These are phyloP conservation scores for Debaryomyces maramus DNA, from an alignment of 805 yeast genomes.

Conservation along the genomic window DNA sequence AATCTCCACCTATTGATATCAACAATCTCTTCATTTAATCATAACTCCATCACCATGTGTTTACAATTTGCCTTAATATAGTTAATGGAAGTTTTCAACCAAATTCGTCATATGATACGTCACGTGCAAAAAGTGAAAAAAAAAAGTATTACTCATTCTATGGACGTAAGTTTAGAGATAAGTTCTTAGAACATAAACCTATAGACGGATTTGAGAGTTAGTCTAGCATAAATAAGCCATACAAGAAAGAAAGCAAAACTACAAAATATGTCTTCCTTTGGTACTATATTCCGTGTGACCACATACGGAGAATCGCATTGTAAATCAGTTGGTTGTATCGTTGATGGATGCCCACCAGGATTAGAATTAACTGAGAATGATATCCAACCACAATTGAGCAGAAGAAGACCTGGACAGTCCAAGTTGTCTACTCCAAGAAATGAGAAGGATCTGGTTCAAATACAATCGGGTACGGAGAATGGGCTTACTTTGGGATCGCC, in stretches of 20 bases:
- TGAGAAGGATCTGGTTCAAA: conserved; percentile 89
- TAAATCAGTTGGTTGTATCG: conserved; percentile 95
- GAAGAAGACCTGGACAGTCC: conserved; percentile 98
- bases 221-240: not conserved
- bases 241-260: not conserved
- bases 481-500: conserved; percentile 94
- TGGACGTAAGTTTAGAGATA: not conserved
- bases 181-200: not conserved
- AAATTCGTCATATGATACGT: not conserved
- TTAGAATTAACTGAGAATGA: conserved; percentile 80
- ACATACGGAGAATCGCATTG: conserved; percentile 99
- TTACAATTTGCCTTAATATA: conserved; percentile 1
- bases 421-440: conserved; percentile 92
- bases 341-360: conserved; percentile 98
- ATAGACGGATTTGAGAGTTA: not conserved
- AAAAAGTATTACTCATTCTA: conserved; percentile 7
- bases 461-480: conserved; percentile 92
- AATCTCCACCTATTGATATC: not conserved
- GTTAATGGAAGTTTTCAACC: not conserved
- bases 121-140: conserved; percentile 2
- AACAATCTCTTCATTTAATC: not conserved
- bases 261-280: conserved; percentile 42
- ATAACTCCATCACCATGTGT: not conserved
- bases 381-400: conserved; percentile 90
- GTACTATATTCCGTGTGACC: conserved; percentile 61